Evolutionary conservation across 1,284 basidiomycete genomes (phyloP).

Genomic region (Cryptococcus wingfieldii): DNA sequence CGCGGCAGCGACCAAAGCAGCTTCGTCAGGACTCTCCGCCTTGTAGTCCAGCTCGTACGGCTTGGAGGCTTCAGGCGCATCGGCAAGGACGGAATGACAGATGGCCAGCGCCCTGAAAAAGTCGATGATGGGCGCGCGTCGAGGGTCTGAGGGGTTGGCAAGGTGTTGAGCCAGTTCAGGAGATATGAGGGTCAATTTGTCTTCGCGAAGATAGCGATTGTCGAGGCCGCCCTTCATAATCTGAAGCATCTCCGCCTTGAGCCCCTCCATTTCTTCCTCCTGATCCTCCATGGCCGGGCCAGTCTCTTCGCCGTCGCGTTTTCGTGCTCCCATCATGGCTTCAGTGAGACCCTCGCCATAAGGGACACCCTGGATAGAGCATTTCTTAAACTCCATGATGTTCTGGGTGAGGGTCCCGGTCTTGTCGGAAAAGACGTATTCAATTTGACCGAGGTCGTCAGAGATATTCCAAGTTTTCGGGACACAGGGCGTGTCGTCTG

Average conservation of each 20-base stretch:
- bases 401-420: constrained; percentile 95
- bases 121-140: constrained; percentile 66
- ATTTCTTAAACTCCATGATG: constrained; percentile 98
- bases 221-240: constrained; percentile 73
- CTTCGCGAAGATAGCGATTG: constrained; percentile 78
- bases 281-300: constrained; percentile 67
- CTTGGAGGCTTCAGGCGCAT: constrained; percentile 62
- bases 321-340: constrained; percentile 86
- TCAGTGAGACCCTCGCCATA: constrained; percentile 95
- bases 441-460: constrained; percentile 95
- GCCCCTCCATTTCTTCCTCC: constrained; percentile 58
- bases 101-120: constrained; percentile 90
- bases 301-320: constrained; percentile 68
- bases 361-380: constrained; percentile 74
- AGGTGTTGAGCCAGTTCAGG: constrained; percentile 76
- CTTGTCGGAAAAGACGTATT: constrained; percentile 98
- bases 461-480: constrained; percentile 99
- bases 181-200: constrained; percentile 83
- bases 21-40: constrained; percentile 86
- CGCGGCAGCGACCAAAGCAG: constrained; percentile 85
- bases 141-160: constrained; percentile 58
- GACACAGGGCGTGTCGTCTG: constrained; percentile 75
- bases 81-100: constrained; percentile 81
- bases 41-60: constrained; percentile 82
- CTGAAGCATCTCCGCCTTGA: constrained; percentile 74